Evolutionary conservation across 768 basidiomycete genomes (phyloP).

Genomic region (Crassisporium funariophilum): DNA sequence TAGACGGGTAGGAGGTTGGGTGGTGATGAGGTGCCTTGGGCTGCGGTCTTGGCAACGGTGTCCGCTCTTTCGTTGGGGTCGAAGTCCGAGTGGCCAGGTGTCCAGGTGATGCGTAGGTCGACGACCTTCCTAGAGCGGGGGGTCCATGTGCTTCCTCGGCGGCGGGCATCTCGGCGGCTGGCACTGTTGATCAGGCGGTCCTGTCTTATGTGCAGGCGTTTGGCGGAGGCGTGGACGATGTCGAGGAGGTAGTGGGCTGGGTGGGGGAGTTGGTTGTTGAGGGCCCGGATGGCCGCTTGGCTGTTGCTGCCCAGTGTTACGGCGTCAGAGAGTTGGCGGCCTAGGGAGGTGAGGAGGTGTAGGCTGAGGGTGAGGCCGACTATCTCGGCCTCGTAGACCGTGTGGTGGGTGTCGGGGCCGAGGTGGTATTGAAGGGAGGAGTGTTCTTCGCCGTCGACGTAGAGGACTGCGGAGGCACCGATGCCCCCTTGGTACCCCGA

Average conservation of each 20-base stretch:
- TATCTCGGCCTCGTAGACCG: constrained; percentile 12
- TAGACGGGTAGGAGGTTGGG: not conserved
- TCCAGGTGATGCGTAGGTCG: not conserved
- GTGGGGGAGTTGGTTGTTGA: not conserved
- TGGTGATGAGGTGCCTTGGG: not conserved
- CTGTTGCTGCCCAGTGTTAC: not conserved
- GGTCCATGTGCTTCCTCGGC: too few species aligned
- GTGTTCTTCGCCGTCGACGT: not conserved
- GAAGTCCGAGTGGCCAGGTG: not conserved
- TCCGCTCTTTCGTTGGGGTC: not conserved
- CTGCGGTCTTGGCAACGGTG: not conserved
- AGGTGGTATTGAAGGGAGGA: constrained; percentile 1
- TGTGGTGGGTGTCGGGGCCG: constrained; percentile 3
- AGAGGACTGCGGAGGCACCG: constrained; percentile 13
- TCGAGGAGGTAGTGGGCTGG: not conserved
- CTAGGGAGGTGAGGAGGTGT: not conserved
- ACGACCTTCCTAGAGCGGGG: not conserved
- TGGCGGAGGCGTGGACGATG: not conserved
- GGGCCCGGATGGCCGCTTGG: not conserved
- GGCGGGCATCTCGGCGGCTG: too few species aligned
- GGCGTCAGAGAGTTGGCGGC: not conserved
- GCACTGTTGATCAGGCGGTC: too few species aligned
- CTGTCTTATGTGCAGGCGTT: not conserved
- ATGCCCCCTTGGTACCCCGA: constrained; percentile 15
- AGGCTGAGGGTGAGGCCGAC: constrained; percentile 1